Percentiles rank a stretch among this genome's conserved stretches.
phyloP scores from a whole-genome alignment of 2,329 filamentous ascomycete genomes.

The Canariomyces notabilis region DNA sequence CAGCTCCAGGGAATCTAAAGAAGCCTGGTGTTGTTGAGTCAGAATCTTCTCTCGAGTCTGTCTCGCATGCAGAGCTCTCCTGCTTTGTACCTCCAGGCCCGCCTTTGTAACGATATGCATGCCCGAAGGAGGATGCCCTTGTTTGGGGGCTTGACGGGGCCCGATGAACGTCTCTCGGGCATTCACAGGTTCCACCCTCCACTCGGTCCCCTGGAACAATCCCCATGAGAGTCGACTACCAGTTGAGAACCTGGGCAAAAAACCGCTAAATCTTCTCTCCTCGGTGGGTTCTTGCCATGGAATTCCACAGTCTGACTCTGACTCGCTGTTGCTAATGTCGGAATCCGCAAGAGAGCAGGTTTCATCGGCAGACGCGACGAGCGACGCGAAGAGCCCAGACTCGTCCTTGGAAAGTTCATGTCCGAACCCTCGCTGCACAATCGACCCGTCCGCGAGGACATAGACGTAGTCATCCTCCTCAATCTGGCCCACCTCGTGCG shows the following conservation, averaged over 20 bases:
- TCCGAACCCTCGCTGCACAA: conserved; percentile 66
- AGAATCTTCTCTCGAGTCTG: neutral
- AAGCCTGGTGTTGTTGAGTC: conserved; percentile 1
- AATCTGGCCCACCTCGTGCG: conserved; percentile 81
- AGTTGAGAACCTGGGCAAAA: conserved; percentile 13
- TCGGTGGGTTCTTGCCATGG: conserved; percentile 6
- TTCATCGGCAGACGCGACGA: conserved; percentile 29
- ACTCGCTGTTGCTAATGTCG: neutral
- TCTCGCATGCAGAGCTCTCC: conserved; percentile 15
- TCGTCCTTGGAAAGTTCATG: conserved; percentile 45
- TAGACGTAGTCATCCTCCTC: conserved; percentile 69
- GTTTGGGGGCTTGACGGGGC: neutral
- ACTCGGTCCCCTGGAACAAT: conserved; percentile 14
- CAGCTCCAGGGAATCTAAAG: conserved; percentile 20
- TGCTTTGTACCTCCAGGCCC: conserved; percentile 18
- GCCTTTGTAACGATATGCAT: conserved; percentile 17
- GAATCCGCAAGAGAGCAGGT: conserved; percentile 5
- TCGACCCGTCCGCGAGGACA: conserved; percentile 63
- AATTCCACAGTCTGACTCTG: conserved; percentile 1
- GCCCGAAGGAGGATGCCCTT: too few species aligned
- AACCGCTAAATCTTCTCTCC: conserved; percentile 13
- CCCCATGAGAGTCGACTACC: conserved; percentile 13
- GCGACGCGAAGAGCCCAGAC: conserved; percentile 43
- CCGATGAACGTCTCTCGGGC: neutral
- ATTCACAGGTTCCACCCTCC: neutral